A percentile compares a stretch with the other conserved stretches of the same genome.
Evolutionary conservation across 2,329 filamentous ascomycete genomes (phyloP).

Genomic region (Cryoendolithus antarcticus): DNA sequence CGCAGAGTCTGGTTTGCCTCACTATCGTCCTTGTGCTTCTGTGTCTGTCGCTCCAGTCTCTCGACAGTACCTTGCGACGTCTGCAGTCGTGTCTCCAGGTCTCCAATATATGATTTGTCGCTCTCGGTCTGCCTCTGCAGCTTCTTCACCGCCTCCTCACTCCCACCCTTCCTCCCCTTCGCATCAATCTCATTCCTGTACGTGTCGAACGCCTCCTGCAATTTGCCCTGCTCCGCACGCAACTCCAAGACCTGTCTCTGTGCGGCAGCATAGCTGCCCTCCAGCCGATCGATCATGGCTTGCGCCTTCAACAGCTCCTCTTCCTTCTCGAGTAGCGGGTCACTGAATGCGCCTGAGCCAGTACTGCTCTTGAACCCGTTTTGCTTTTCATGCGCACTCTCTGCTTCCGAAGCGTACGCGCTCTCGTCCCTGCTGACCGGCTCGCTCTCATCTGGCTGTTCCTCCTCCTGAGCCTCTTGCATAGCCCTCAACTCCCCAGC

Average conservation of each 20-base stretch:
- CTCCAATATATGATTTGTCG: conserved; percentile 38
- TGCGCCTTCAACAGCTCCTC: conserved; percentile 38
- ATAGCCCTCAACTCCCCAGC: conserved; percentile 21
- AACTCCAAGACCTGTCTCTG: conserved; percentile 31
- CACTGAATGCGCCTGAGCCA: conserved; percentile 23
- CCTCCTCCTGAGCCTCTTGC: conserved; percentile 17
- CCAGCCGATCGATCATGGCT: conserved; percentile 32
- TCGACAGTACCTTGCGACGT: conserved; percentile 32
- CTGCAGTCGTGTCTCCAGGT: conserved; percentile 36
- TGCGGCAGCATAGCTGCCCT: conserved; percentile 27
- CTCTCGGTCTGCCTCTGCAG: conserved; percentile 31
- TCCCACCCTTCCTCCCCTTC: conserved; percentile 23
- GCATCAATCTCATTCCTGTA: conserved; percentile 33
- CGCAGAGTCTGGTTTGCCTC: conserved; percentile 36
- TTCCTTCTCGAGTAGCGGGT: conserved; percentile 37
- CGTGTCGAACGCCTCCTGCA: conserved; percentile 37
- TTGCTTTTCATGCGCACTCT: conserved; percentile 10
- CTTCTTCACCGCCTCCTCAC: conserved; percentile 32
- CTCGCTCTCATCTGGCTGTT: conserved; percentile 14
- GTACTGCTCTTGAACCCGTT: conserved; percentile 11
- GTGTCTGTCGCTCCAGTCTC: conserved; percentile 34
- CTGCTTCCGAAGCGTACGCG: conserved; percentile 19
- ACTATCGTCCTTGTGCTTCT: conserved; percentile 29
- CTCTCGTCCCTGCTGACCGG: conserved; percentile 19
- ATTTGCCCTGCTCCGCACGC: conserved; percentile 29